Base-by-base conservation (phyloP, 2,329 filamentous ascomycete genomes). In the Claviceps cyperi region DNA sequence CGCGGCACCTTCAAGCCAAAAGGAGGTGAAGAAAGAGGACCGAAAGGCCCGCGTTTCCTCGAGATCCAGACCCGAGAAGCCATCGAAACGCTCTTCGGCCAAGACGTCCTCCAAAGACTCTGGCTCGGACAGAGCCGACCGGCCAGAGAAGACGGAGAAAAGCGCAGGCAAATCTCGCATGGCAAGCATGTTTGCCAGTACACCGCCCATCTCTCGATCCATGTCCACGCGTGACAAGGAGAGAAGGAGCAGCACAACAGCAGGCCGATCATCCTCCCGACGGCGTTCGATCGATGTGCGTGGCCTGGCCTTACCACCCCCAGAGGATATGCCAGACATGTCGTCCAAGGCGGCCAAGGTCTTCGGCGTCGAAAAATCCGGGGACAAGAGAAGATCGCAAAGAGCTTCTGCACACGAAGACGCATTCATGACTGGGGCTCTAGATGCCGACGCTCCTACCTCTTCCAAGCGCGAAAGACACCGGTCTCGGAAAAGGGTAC, bases 341-440 rank as follows among this genome's bases (percentile, higher is more conserved):
- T 76, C 82, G 7, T 75, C 80, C 44, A 94, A 94, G 65, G 87
- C 86, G 28, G 86, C 86, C 35, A 89, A 82, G 65, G 67, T 91
- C 48, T 79, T 92, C 2, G 79, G 89, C 69, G 57, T 77, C 22
- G 71, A 71, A 40, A 68, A 66, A 49, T 63, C 66, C 14, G 61
- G 59, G 43, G 66, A 64, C 54, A 69, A 64, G 54, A 69, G 65
- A 48, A 69, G 76, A 62, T 57, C 62, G 35, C 74, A 75, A 50
- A 79, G 71, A 55, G 39, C 53, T 7, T 63, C 64, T 11, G 69
- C 70, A 13, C 71, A 78, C 7, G 73, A 76, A 24, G 75, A 78
- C 41, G 66, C 74, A 43, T 64, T 72, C 39, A 73, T 78, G 69
- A 66, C 66, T 19, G 70, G 65, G 21, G 61, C 66, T 22, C 59